Base-by-base conservation (phyloP, 768 basidiomycete species). In the Boletus rubroflammeus region DNA sequence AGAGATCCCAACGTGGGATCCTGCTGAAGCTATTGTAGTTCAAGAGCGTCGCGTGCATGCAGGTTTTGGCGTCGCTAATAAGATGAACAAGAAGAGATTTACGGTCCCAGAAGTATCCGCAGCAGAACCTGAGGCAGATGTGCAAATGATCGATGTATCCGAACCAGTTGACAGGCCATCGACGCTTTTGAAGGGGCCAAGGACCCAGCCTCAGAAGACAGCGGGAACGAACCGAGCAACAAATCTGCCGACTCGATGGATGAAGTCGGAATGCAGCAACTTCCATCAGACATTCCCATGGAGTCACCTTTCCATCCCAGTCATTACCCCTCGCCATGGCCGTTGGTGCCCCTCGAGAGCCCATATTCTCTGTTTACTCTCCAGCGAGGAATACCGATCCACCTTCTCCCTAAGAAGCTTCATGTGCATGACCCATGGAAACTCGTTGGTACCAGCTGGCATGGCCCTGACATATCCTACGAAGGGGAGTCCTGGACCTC, bases 371-470 rank as follows among this genome's bases (percentile, higher is more conserved):
- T 63, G 0, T 58, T 62, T 11, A 35, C 40, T 21, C 68, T 76
- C 15, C 67, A 70, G 49, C 58, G 68, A 13, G 50, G 61, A 8
- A 58, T 76, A 54, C 70, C 73, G 0, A 61, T 67, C 6, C 64
- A 72, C 29, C 65, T 72, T 21, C 67, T 76, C 23, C 78, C 78
- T 0, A 62, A 75, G 62, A 75, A 64, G 48, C 69, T 78, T n/a
- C 49, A 73, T 21, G 73, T 78, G 0, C 77, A 79, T 47, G 77
- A 78, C 53, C 78, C 78, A 1, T 75, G 67, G 63, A 61, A 69
- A 35, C 58, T 73, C 17, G 62, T 73, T 15, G 28, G 44, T 13
- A 11, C n/a, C 25, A 14, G 7, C 5, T 21, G 1, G 10, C 2
- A 21, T 14, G 0, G 32, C 10, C 9, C 28, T 29, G 28, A 9